Evolutionary conservation across 495 filamentous ascomycete species (phyloP), one percentile per base, ranked within the genome.

Genomic region (Penicillium lividum): DNA sequence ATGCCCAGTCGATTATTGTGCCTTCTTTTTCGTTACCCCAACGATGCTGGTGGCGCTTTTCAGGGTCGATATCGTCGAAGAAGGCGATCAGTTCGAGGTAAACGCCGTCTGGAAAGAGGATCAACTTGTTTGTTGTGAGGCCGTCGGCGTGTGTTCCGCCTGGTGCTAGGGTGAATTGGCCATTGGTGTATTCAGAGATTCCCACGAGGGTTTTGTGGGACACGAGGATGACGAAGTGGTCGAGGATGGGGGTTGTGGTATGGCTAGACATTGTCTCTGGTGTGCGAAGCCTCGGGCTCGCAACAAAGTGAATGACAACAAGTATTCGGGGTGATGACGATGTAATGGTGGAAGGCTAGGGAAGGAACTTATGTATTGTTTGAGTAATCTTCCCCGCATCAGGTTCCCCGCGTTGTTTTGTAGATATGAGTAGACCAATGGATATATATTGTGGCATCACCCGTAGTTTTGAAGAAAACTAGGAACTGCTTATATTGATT

Each of bases 1-100:
- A 61, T n/a, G 64, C 64, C 64, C 64, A 67, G 53, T 67, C 64
- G 30, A 67, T 62, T 30, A 67, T 57, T 2, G 53, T 67, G 33
- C 51, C 50, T 45, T 64, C 64, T 11, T 46, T 59, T 4, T 53
- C 54, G 6, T 61, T 64, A 38, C 64, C 64, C 64, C 64, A 67
- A 40, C 64, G 64, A 57, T 67, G 64, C 1, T 56, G 44, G 3
- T 46, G 54, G 43, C 64, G 61, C 5, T 10, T 38, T 43, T 61
- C 62, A 7, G 63, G 59, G 36, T 62, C 59, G 15, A 57, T 28
- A 5, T 59, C 49, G 22, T 59, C 53, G 36, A 56, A 59, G 42
- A 65, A 65, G 16, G 63, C 63, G 16, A 65, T 65, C 13, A 65
- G 54, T 28, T 62, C 64, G 1, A 66, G 45, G 34, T 66, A 66